These are phyloP conservation scores for Bruguiera parviflora DNA, from an alignment of 345 rosid genomes.

Conservation along the genomic window DNA sequence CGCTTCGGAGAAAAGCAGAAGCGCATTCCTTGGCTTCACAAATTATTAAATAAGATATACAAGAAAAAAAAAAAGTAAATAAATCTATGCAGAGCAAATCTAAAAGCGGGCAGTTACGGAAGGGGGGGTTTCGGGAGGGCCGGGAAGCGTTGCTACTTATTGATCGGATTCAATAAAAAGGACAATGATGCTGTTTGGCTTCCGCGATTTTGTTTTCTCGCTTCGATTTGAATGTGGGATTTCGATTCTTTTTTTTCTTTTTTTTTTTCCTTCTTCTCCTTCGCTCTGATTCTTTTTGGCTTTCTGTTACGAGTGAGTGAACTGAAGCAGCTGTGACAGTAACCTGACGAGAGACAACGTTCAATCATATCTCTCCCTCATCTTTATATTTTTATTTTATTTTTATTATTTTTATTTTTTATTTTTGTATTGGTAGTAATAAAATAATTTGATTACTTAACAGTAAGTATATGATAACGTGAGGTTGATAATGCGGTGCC, in stretches of 20 bases:
- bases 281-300: neutral
- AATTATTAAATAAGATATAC: neutral
- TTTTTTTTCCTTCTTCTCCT: neutral
- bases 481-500: too few species aligned
- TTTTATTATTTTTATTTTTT: too few species aligned
- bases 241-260: neutral
- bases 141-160: too few species aligned
- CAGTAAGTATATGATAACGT: too few species aligned
- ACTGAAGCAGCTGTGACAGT: conserved; percentile 16
- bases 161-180: too few species aligned
- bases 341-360: conserved; percentile 5
- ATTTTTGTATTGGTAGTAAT: neutral
- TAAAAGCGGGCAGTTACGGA: neutral
- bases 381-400: neutral
- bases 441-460: too few species aligned
- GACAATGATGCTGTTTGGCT: neutral
- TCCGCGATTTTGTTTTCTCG: neutral
- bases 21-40: conserved; percentile 12
- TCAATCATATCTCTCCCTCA: conserved; percentile 6
- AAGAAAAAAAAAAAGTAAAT: neutral
- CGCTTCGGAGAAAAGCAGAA: neutral
- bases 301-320: neutral
- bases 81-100: neutral
- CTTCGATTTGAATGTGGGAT: neutral
- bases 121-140: too few species aligned